Evolutionary conservation across 768 basidiomycete species (phyloP).

Genomic region (Hirschioporus abietinus): DNA sequence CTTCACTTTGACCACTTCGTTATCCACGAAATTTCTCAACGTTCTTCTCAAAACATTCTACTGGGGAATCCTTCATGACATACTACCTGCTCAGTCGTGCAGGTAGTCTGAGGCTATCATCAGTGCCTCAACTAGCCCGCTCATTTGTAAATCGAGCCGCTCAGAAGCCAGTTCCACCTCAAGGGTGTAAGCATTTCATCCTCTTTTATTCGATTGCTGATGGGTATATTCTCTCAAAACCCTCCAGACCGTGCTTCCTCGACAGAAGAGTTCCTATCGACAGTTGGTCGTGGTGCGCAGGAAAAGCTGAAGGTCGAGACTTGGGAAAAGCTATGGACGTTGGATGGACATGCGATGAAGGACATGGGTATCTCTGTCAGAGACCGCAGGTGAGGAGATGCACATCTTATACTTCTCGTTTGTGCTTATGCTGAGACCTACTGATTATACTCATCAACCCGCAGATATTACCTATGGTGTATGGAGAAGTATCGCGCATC

Average conservation of each 20-base stretch:
- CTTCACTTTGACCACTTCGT: not conserved
- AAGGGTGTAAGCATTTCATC: not conserved
- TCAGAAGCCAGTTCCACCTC: not conserved
- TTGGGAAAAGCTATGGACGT: slow-evolving; percentile 75
- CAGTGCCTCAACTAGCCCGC: not conserved
- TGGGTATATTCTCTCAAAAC: not conserved
- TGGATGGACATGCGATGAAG: slow-evolving; percentile 51
- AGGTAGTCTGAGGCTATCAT: not conserved
- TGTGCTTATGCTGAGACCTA: too few relatives aligned
- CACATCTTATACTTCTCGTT: not conserved
- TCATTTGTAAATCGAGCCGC: slow-evolving; percentile 1
- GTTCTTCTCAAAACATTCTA: not conserved
- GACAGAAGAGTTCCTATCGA: slow-evolving; percentile 61
- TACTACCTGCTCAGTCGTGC: not conserved
- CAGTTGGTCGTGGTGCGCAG: slow-evolving; percentile 66
- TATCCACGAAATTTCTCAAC: not conserved
- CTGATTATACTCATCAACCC: not conserved
- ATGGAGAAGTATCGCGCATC: slow-evolving; percentile 66
- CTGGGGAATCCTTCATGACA: not conserved
- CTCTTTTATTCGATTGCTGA: not conserved
- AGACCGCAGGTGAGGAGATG: slow-evolving; percentile 59
- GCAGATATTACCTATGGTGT: slow-evolving; percentile 79
- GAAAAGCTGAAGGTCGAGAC: slow-evolving; percentile 55
- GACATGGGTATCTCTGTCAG: slow-evolving; percentile 58
- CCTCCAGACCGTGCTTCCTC: slow-evolving; percentile 15